A percentile compares a stretch with the other conserved stretches of the same genome.
phyloP scores from a whole-genome alignment of 1,139 yeast species.

The Lodderomyces elongisporus region DNA sequence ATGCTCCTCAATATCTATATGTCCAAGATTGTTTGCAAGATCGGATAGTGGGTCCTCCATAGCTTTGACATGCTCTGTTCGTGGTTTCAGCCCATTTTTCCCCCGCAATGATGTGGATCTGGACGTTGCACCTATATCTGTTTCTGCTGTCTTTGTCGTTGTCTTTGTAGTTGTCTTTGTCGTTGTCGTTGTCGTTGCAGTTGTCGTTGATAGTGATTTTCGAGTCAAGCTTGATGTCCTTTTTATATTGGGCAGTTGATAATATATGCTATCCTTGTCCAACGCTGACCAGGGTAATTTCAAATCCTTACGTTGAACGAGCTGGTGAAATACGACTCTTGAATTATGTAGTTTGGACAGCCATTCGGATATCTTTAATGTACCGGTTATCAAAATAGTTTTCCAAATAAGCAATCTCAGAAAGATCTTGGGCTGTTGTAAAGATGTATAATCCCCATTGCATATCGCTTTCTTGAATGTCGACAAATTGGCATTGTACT shows the following conservation, averaged over 20 bases:
- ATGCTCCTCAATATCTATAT: conserved; percentile 9
- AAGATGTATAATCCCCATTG: conserved; percentile 30
- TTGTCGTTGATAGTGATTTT: too few relatives aligned
- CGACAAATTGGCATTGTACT: conserved; percentile 30
- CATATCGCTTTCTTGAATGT: conserved; percentile 28
- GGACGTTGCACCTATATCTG: too few relatives aligned
- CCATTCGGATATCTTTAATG: conserved; percentile 36
- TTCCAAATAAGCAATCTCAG: conserved; percentile 39
- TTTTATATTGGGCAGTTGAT: conserved; percentile 15
- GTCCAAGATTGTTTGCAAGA: neutral
- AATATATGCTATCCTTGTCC: conserved; percentile 28
- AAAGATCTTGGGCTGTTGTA: conserved; percentile 17
- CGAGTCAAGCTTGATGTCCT: conserved; percentile 8
- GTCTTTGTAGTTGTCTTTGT: too few relatives aligned
- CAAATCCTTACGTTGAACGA: conserved; percentile 29
- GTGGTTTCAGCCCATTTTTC: neutral
- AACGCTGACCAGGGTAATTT: conserved; percentile 37
- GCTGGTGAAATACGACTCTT: conserved; percentile 35
- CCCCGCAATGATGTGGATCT: conserved; percentile 5
- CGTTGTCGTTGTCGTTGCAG: too few relatives aligned
- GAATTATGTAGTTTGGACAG: conserved; percentile 23
- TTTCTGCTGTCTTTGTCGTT: too few relatives aligned
- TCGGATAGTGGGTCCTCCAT: conserved; percentile 3
- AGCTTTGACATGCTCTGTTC: neutral
- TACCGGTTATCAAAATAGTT: conserved; percentile 33